Base-by-base conservation (phyloP, 2,329 filamentous ascomycete genomes). In the Zymoseptoria tritici region DNA sequence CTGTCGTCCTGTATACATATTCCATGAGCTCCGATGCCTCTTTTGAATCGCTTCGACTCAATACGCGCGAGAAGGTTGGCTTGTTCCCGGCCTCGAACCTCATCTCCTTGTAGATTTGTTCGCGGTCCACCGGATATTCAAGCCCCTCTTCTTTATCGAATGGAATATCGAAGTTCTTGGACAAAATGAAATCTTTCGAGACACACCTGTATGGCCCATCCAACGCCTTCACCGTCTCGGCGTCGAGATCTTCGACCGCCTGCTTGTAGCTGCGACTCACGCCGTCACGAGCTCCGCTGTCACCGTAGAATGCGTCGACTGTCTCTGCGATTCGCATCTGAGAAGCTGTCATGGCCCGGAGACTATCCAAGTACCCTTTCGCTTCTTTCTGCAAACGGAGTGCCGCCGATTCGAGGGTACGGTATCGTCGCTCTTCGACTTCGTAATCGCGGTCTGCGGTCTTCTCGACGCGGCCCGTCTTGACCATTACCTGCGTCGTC, bases 401-500 rank as follows among this genome's bases (percentile, higher is more conserved):
- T 29, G 93, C 91, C 16, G 95, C 94, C 5, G 92, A 87, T 76
- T 99, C 94, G 91, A 99, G 97, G 3, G 93, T 97, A 68, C 91
- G 88, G 80, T 96, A 99, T 66, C 94, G 91, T 74, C 93, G 93
- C 71, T 64, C 66, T 77, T 99, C 95, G 57, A 97, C 93, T 78
- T 97, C 94, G 76, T 97, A 99, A 75, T 97, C 94, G 68, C 95
- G 90, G 79, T 99, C 94, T 75, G 93, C 97, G 24, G 94, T 99
- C 79, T 94, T 93, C 78, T 99, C 94, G 70, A 99, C 95, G 80
- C 97, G 94, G 62, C 94, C 90, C 60, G 92, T 96, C 84, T 99
- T 99, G 93, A 99, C 97, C 91, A 99, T 97, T 64, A 97, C 93
- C 86, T 97, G 92, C 79, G 95, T 99, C 77, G 93, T 97, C 71